Conservation (phyloP, 177 flowering plant species). For the Telopea speciosissima region DNA sequence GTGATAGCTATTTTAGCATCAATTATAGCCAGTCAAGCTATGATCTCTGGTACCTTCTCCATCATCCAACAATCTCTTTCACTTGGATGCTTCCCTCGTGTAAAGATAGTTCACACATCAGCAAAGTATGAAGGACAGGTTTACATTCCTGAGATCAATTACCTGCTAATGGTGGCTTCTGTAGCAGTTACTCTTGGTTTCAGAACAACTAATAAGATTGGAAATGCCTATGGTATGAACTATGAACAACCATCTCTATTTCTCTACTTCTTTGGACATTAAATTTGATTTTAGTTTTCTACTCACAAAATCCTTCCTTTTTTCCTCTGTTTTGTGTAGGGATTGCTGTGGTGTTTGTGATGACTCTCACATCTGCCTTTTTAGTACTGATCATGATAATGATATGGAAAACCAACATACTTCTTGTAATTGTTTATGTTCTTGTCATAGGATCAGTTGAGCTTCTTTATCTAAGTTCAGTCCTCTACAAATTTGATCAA, state of each 20-base stretch:
- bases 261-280: too few species aligned
- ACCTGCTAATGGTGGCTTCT: slow-evolving; percentile 39
- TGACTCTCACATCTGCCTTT: slow-evolving; percentile 34
- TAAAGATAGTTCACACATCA: slow-evolving; percentile 35
- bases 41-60: slow-evolving; percentile 39
- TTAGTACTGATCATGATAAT: slow-evolving; percentile 38
- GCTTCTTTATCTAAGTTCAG: slow-evolving; percentile 34
- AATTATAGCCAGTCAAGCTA: slow-evolving; percentile 37
- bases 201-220: slow-evolving; percentile 25
- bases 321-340: slow-evolving; percentile 19
- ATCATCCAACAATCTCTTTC: slow-evolving; percentile 37
- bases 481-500: slow-evolving; percentile 36
- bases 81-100: slow-evolving; percentile 40
- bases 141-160: slow-evolving; percentile 39
- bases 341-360: slow-evolving; percentile 46
- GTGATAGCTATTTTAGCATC: slow-evolving; percentile 34
- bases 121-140: slow-evolving; percentile 39
- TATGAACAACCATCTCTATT: background rate
- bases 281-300: too few species aligned
- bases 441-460: slow-evolving; percentile 23
- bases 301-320: background rate
- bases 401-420: slow-evolving; percentile 44
- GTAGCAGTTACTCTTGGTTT: slow-evolving; percentile 31
- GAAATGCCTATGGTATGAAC: slow-evolving; percentile 37
- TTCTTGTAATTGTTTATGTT: slow-evolving; percentile 17